These are phyloP conservation scores for Posidonia oceanica DNA, from an alignment of 116 monocot species.

Conservation along the genomic window DNA sequence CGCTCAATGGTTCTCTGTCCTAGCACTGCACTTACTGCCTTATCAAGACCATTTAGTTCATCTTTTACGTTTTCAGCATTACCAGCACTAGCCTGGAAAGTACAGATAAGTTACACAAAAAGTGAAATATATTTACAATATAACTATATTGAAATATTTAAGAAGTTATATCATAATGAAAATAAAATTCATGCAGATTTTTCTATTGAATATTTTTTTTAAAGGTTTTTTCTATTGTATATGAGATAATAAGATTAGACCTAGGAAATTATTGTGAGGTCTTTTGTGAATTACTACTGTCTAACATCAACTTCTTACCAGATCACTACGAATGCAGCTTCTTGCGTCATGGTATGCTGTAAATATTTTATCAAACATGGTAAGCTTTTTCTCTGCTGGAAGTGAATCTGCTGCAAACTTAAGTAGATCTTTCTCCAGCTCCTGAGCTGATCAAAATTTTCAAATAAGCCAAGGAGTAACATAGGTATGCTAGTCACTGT, in stretches of 20 bases:
- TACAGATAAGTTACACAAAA: too few species aligned
- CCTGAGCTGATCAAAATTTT: conserved; percentile 69
- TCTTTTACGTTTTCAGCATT: conserved; percentile 89
- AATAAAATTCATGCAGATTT: background rate
- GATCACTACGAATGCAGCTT: conserved; percentile 82
- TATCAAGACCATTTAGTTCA: conserved; percentile 97
- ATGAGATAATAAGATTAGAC: background rate
- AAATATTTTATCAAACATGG: conserved; percentile 94
- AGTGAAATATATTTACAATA: too few species aligned
- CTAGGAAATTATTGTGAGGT: background rate
- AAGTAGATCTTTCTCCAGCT: conserved; percentile 89
- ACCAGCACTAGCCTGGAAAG: conserved; percentile 61
- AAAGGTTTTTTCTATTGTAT: background rate
- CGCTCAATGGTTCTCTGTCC: conserved; percentile 96
- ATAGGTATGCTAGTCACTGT: conserved; percentile 4
- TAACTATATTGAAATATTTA: too few species aligned
- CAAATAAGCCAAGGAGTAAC: background rate
- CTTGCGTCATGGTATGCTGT: conserved; percentile 96
- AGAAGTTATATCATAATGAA: background rate
- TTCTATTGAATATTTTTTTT: background rate
- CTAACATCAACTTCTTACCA: conserved; percentile 39
- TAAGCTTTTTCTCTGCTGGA: conserved; percentile 77
- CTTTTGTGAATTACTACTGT: background rate
- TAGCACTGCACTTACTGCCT: conserved; percentile 89
- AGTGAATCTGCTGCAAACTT: conserved; percentile 48